phyloP scores from a whole-genome alignment of 1,284 basidiomycete species.

The Neotropicomus parvogracilis region DNA sequence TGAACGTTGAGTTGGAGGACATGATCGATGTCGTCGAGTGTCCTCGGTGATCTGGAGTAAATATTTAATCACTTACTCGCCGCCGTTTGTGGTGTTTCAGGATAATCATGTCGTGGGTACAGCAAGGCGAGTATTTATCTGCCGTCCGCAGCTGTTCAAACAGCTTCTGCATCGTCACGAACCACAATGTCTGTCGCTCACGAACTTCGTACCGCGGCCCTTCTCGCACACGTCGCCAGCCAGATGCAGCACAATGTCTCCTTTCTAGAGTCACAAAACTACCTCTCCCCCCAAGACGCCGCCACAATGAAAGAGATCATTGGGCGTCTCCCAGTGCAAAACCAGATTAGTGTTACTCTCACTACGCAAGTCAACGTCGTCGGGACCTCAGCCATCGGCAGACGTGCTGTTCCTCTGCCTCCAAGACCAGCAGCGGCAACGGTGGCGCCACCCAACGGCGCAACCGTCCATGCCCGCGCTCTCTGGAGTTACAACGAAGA shows the following conservation, averaged over 20 bases:
- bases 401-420: conserved; percentile 20
- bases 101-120: conserved; percentile 3
- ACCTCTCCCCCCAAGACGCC: conserved; percentile 52
- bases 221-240: conserved; percentile 54
- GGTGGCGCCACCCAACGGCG: conserved; percentile 14
- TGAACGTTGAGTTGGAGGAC: conserved; percentile 3
- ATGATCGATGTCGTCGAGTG: no score
- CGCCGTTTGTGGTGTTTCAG: no score
- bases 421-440: conserved; percentile 17
- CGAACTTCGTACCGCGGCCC: conserved; percentile 32
- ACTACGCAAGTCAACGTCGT: conserved; percentile 13
- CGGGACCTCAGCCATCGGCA: conserved; percentile 1
- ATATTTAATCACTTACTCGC: no score
- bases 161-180: not conserved
- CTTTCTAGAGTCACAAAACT: conserved; percentile 58
- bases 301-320: conserved; percentile 43
- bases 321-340: conserved; percentile 42
- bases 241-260: conserved; percentile 62
- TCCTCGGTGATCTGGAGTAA: no score
- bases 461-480: conserved; percentile 46
- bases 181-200: conserved; percentile 20
- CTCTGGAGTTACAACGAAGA: conserved; percentile 66
- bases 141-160: no score
- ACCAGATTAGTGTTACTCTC: conserved; percentile 11
- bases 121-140: conserved; percentile 18